Conservation (phyloP, 805 yeast genomes). For the Metschnikowia dekortorum region DNA sequence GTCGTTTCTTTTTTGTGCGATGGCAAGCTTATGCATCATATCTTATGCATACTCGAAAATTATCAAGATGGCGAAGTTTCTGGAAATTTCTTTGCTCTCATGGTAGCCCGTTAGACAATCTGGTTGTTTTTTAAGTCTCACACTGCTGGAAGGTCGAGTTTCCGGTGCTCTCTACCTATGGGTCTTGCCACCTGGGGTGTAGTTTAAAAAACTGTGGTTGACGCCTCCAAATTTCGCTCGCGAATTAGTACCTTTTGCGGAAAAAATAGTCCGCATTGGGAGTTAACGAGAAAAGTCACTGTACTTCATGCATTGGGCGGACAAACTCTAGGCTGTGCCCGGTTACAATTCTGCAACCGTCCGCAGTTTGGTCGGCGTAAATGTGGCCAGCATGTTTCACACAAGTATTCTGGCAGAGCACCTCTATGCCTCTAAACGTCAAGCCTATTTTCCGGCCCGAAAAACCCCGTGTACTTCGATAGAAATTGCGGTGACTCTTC, state of each 20-base stretch:
- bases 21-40: background rate
- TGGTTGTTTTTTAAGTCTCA: no score
- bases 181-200: background rate
- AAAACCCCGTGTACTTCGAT: background rate
- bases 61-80: background rate
- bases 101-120: background rate
- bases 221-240: background rate
- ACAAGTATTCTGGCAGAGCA: no score
- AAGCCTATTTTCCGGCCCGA: no score
- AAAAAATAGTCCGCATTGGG: background rate
- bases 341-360: background rate
- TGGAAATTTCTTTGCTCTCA: background rate
- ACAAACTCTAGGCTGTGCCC: background rate
- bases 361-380: no score
- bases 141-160: no score
- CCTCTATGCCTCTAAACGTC: no score
- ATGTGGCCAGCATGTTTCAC: no score
- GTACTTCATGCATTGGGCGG: background rate
- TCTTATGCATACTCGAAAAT: background rate
- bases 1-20: constrained; percentile 4
- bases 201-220: background rate
- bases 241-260: background rate
- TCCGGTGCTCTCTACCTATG: background rate
- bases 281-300: background rate
- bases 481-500: background rate